phyloP scores from a whole-genome alignment of 2,329 filamentous ascomycete species.

The Hirsutella rhossiliensis region DNA sequence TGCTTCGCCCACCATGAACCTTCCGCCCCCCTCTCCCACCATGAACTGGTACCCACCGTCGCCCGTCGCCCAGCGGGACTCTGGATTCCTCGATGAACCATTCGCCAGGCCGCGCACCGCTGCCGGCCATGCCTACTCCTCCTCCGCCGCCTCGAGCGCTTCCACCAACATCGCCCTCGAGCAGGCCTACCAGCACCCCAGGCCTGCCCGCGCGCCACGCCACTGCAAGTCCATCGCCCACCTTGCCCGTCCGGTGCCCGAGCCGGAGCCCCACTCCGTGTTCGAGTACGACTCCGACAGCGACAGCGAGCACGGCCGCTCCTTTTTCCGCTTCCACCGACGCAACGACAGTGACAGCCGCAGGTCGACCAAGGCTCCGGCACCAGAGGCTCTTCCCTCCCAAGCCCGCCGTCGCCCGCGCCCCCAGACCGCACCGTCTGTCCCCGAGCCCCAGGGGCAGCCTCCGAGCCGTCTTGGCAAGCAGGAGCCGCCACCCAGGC shows the following conservation, averaged over 20 bases:
- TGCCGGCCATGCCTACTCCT: conserved; percentile 7
- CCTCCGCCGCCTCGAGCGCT: conserved; percentile 10
- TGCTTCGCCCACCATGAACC: neutral
- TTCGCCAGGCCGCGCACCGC: neutral
- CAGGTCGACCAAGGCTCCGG: conserved; percentile 5
- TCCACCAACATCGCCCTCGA: conserved; percentile 9
- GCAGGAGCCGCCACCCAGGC: conserved; percentile 2
- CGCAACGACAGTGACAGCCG: conserved; percentile 21
- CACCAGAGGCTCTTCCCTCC: neutral
- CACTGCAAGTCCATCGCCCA: conserved; percentile 14
- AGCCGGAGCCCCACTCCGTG: conserved; percentile 25
- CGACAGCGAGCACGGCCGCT: conserved; percentile 19
- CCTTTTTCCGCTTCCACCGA: conserved; percentile 32
- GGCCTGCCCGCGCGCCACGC: conserved; percentile 9
- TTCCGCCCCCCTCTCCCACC: neutral
- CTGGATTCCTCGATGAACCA: neutral
- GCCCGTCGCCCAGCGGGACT: conserved; percentile 1
- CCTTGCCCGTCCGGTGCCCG: conserved; percentile 10
- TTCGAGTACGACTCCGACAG: conserved; percentile 37
- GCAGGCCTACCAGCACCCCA: neutral
- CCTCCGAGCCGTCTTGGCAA: neutral
- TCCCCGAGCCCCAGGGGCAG: conserved; percentile 5
- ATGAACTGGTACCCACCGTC: conserved; percentile 1
- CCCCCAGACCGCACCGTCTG: conserved; percentile 11
- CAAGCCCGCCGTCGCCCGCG: conserved; percentile 5